Base-by-base conservation (phyloP, 2,329 filamentous ascomycete genomes). In the Colletotrichum sp. region DNA sequence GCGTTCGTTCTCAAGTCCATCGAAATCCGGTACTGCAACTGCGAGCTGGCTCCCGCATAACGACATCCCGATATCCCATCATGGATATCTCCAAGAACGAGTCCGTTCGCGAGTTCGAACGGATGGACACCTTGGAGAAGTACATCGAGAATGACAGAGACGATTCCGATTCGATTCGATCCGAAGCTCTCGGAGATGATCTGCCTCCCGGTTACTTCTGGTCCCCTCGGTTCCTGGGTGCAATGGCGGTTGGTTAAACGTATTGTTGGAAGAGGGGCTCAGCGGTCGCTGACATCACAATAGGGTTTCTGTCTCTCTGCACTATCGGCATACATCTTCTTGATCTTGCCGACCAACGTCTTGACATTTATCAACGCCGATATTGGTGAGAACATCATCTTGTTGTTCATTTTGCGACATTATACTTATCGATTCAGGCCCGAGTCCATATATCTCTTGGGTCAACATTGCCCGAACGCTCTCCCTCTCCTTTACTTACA, bases 281-380 rank as follows among this genome's bases (percentile, higher is more conserved):
- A 10, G 7, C 18, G 7, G 28, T 60, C 18, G 36, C 32, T 71
- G 21, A 65, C 66, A 69, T 76, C 48, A 78, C 26, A 18, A 9
- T 26, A 85, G 83, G 84, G 83, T 10, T 85, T 85, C 77, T 84
- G 82, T 75, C 78, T 85, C 9, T 84, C 84, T 8, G 82, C 83
- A 67, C 82, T 84, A 61, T 84, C 82, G 39, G 83, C 83, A 18
- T 85, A 84, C 70, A 80, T 85, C 69, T 85, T 85, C 72, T 68
- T 85, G 28, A 80, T 85, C 52, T 69, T 85, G n/a, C 84, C 84
- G 15, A 85, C 83, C 34, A 85, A 85, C 26, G 70, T 78, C 3
- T 48, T 78, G 59, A 74, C 71, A 5, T 80, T 82, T 64, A 85
- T 85, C 75, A 84, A 84, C 67, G 81, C 80, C 15, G 84, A 85